Percentiles rank a stretch among this genome's conserved stretches.
Evolutionary conservation across 2,329 filamentous ascomycete genomes (phyloP).

Genomic region (Microdochium bolleyi): DNA sequence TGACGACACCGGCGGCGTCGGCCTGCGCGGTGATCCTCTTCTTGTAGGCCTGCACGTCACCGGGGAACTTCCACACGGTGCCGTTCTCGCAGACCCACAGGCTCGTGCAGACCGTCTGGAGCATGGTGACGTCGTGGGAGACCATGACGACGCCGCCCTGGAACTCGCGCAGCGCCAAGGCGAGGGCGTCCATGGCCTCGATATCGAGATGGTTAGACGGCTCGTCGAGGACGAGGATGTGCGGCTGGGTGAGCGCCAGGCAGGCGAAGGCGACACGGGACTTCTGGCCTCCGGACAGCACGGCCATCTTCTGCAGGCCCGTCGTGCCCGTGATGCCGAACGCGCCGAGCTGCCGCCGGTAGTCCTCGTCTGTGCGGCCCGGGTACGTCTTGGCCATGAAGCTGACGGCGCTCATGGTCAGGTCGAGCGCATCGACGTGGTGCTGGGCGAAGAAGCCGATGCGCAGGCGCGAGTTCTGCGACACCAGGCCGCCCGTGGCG

Average conservation of each 20-base stretch:
- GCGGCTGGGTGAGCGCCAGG: constrained; percentile 83
- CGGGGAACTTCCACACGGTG: constrained; percentile 91
- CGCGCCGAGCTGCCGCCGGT: constrained; percentile 87
- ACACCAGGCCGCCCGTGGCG: constrained; percentile 73
- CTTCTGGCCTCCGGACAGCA: constrained; percentile 95
- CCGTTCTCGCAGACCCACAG: constrained; percentile 96
- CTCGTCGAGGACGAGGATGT: constrained; percentile 96
- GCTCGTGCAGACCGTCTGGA: constrained; percentile 90
- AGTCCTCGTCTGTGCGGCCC: constrained; percentile 90
- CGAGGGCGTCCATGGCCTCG: constrained; percentile 95
- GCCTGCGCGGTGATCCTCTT: constrained; percentile 89
- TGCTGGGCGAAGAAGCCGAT: constrained; percentile 98
- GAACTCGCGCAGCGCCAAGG: constrained; percentile 76
- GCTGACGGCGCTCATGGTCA: constrained; percentile 80
- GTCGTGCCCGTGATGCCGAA: constrained; percentile 90
- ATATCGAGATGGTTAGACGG: constrained; percentile 98
- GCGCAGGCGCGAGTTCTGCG: constrained; percentile 78
- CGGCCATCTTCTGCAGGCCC: constrained; percentile 88
- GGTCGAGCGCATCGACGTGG: constrained; percentile 91
- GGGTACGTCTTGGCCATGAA: constrained; percentile 95
- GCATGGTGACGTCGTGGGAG: constrained; percentile 97
- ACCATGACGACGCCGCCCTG: constrained; percentile 97
- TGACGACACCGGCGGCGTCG: constrained; percentile 78
- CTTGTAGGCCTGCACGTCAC: constrained; percentile 95
- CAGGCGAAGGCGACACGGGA: constrained; percentile 98